Conservation (phyloP, 2,329 filamentous ascomycete genomes). For the Fusarium sp. region DNA sequence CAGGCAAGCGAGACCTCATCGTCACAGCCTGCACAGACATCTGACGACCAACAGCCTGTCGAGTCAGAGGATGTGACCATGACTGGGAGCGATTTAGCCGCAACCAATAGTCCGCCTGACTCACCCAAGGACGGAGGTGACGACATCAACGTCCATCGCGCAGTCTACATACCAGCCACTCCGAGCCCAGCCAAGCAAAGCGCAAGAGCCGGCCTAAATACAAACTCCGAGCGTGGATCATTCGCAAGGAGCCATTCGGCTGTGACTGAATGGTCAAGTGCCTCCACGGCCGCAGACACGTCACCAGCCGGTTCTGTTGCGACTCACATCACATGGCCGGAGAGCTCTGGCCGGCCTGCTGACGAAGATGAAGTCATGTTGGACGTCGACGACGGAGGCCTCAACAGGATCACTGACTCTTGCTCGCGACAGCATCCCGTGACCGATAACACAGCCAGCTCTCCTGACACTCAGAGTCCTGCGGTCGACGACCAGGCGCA, state of each 20-base stretch:
- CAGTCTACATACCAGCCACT: neutral
- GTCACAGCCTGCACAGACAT: neutral
- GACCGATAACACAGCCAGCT: too few relatives aligned
- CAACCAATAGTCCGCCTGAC: neutral
- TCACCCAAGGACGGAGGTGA: neutral
- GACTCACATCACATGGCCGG: conserved; percentile 1
- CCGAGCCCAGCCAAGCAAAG: neutral
- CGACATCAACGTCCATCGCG: neutral
- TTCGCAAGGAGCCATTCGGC: neutral
- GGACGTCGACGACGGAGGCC: neutral
- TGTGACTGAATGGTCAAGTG: neutral
- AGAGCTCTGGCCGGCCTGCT: neutral
- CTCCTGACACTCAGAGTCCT: too few relatives aligned
- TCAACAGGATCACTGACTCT: too few relatives aligned
- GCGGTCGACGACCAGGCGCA: too few relatives aligned
- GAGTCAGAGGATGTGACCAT: neutral
- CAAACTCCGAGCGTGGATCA: neutral
- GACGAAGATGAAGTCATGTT: neutral
- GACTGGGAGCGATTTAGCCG: neutral
- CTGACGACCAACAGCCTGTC: neutral
- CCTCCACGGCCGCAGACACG: neutral
- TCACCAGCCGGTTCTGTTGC: neutral
- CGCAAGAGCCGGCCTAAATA: neutral
- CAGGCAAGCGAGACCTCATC: neutral
- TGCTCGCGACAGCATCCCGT: too few relatives aligned